Evolutionary conservation across 495 filamentous ascomycete species (phyloP).

Genomic region (Neurospora pannonica): DNA sequence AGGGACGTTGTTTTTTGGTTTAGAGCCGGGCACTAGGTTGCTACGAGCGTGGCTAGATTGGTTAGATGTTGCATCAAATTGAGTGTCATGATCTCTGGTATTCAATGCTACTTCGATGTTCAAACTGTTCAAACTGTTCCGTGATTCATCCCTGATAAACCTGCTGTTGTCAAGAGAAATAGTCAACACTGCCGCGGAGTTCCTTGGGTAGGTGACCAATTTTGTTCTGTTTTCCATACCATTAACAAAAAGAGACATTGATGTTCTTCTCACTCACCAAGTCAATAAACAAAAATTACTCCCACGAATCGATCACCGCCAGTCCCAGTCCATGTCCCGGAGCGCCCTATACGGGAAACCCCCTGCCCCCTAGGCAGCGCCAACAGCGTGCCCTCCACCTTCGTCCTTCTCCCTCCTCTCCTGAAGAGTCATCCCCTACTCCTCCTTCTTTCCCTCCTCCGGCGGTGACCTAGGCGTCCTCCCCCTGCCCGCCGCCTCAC

Average conservation of each 20-base stretch:
- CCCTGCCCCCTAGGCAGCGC: too few species aligned
- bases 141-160: not conserved
- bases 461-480: slow-evolving; percentile 32
- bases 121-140: not conserved
- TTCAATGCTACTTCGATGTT: not conserved
- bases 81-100: not conserved
- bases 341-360: too few species aligned
- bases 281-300: not conserved
- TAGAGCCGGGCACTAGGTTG: not conserved
- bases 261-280: not conserved
- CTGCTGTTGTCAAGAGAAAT: not conserved
- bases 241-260: not conserved
- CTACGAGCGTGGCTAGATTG: not conserved
- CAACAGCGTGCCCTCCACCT: not conserved
- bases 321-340: not conserved
- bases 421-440: not conserved
- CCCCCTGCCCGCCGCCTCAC: slow-evolving; percentile 33
- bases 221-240: not conserved
- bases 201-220: not conserved
- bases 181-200: not conserved
- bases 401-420: not conserved
- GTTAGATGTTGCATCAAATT: not conserved
- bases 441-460: slow-evolving; percentile 10
- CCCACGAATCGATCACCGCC: too few species aligned
- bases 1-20: not conserved